Base-by-base conservation (phyloP, 2,329 filamentous ascomycete species). In the Thelonectria rubi region DNA sequence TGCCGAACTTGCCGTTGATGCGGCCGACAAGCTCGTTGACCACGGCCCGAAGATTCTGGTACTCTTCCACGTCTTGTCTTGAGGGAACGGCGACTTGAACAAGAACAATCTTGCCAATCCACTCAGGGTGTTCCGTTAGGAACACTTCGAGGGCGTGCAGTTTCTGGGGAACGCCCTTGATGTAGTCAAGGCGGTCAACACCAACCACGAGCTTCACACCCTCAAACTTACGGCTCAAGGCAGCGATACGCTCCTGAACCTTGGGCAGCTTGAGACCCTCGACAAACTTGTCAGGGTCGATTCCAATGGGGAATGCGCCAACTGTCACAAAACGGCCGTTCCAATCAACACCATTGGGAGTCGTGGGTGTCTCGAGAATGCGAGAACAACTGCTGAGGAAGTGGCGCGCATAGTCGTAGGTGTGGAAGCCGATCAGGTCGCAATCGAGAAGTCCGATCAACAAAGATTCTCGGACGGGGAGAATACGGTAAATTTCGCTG, bases 161-260 rank as follows among this genome's bases (percentile, higher is more conserved):
- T 77, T 99, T 99, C 78, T 99, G 95, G 0, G 95, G 95, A 10
- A 99, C 94, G 65, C 95, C 95, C 80, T 98, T 98, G 87, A 98
- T 98, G 79, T 99, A 98, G 78, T 99, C 95, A 52, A 98, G 86
- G 51, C 95, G 91, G 76, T 99, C 95, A 53, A 98, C 95, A 65
- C 95, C 94, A 39, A 98, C 94, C 71, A 99, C 97, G 66, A 98
- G 86, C 81, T 97, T 97, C 71, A 97, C 92, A 48, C 94, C 94
- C 68, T 97, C 91, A 73, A 98, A 99, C 78, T 97, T 97, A 74
- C 91, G 90, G 73, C 91, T 89, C 5, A 98, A 83, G 2, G 90
- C 88, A 4, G 89, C 88, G 70, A 99, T 97, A 61, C 94, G 91
- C 72, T 94, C 90, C 73, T 94, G 89, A 1, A 98, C 93, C 70